phyloP scores from a whole-genome alignment of 176 grass and related monocot genomes.

The Tuctoria greenei region DNA sequence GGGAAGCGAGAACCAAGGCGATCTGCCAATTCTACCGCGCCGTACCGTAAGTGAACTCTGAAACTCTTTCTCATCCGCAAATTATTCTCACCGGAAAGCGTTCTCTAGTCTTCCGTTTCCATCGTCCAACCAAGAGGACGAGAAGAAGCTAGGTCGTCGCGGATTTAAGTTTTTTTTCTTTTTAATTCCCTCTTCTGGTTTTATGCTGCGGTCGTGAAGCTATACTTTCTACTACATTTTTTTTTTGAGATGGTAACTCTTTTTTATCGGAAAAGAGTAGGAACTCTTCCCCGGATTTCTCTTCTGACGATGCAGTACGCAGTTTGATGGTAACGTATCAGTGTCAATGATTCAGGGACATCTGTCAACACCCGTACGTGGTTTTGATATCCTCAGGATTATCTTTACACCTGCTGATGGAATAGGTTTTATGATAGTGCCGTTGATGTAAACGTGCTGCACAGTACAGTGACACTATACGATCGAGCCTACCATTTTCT shows the following conservation, averaged over 20 bases:
- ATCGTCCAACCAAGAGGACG: background rate
- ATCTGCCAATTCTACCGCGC: conserved; percentile 11
- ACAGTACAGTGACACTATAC: too few relatives aligned
- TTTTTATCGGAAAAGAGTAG: background rate
- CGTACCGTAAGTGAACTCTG: conserved; percentile 42
- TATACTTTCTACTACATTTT: background rate
- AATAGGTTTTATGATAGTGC: background rate
- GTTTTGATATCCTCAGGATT: background rate
- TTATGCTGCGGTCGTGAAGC: background rate
- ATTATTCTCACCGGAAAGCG: background rate
- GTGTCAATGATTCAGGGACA: background rate
- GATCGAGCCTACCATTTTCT: background rate
- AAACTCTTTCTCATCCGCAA: background rate
- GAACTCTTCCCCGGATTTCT: background rate
- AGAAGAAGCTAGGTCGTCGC: background rate
- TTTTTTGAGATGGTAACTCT: background rate
- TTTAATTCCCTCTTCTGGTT: background rate
- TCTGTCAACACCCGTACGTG: background rate
- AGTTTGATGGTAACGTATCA: background rate
- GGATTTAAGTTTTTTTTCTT: background rate
- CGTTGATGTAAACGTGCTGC: background rate
- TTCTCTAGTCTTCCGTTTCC: background rate
- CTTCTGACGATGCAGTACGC: background rate
- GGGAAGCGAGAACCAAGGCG: conserved; percentile 51
- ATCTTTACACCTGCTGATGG: background rate